Conservation (phyloP, 805 yeast species). For the Metschnikowia baotianmanensis region DNA sequence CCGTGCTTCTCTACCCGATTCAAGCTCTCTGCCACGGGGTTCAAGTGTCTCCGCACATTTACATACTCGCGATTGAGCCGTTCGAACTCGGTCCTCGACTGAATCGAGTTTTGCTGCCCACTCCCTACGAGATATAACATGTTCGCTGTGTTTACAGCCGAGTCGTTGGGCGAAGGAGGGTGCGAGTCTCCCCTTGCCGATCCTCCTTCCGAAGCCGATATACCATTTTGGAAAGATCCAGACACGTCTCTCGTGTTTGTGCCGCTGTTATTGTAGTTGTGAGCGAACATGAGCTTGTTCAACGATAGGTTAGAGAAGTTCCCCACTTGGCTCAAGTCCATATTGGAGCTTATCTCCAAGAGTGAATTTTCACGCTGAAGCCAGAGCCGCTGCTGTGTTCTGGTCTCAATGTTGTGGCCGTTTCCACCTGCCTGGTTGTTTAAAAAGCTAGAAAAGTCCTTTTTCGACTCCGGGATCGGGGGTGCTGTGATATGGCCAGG, state of each 20-base stretch:
- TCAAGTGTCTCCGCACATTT: slow-evolving; percentile 63
- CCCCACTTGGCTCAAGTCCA: slow-evolving; percentile 29
- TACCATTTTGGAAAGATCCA: slow-evolving; percentile 1
- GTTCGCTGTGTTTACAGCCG: slow-evolving; percentile 8
- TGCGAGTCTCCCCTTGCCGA: neutral
- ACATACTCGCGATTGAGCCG: slow-evolving; percentile 71
- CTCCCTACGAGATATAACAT: slow-evolving; percentile 22
- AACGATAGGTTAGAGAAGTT: slow-evolving; percentile 41
- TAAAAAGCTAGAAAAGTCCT: slow-evolving; percentile 39
- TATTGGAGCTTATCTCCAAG: slow-evolving; percentile 47
- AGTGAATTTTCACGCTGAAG: slow-evolving; percentile 73
- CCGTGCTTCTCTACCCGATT: slow-evolving; percentile 41
- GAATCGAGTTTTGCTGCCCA: slow-evolving; percentile 48
- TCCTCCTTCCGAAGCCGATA: slow-evolving; percentile 5
- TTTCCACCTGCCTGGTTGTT: slow-evolving; percentile 4
- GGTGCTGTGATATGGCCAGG: neutral
- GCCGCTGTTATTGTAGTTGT: slow-evolving; percentile 25
- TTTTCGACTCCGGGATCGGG: slow-evolving; percentile 1
- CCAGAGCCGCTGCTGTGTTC: slow-evolving; percentile 86
- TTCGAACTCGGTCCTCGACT: slow-evolving; percentile 73
- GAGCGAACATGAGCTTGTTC: slow-evolving; percentile 39
- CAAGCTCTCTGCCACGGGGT: slow-evolving; percentile 67
- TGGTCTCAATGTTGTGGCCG: slow-evolving; percentile 42
- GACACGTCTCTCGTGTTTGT: slow-evolving; percentile 12
- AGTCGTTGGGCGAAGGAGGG: neutral